Evolutionary conservation across 2,329 filamentous ascomycete species (phyloP).

Genomic region (Triangularia verruculosa): DNA sequence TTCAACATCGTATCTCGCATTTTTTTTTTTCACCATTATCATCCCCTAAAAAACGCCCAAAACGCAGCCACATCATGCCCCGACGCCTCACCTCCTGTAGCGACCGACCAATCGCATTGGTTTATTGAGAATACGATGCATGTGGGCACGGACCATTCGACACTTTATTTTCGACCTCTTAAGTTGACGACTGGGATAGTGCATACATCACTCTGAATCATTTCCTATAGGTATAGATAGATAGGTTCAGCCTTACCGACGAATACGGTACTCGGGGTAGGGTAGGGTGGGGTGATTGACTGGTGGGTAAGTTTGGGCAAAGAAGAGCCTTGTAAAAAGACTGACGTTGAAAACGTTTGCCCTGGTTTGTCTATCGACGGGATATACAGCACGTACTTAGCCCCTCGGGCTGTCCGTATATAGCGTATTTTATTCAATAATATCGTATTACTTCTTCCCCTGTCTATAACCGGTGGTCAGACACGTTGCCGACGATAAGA

Average conservation of each 20-base stretch:
- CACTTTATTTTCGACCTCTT: background rate
- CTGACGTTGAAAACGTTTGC: background rate
- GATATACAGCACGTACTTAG: too few relatives aligned
- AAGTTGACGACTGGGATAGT: background rate
- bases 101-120: background rate
- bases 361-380: too few relatives aligned
- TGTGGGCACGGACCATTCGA: background rate
- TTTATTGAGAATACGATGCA: background rate
- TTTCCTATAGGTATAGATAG: too few relatives aligned
- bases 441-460: too few relatives aligned
- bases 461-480: too few relatives aligned
- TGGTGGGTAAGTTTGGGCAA: too few relatives aligned
- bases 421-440: background rate
- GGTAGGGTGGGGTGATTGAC: too few relatives aligned
- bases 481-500: too few relatives aligned
- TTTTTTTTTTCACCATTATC: too few relatives aligned
- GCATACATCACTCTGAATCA: background rate
- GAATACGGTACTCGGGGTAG: background rate
- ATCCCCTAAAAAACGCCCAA: background rate
- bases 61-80: background rate
- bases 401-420: background rate
- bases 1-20: conserved; percentile 18
- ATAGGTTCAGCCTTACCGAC: background rate
- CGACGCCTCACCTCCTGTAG: background rate
- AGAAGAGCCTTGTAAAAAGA: background rate